Percentiles rank a stretch among this genome's conserved stretches.
Evolutionary conservation across 164 flowering plant species (phyloP).

Genomic region (Tinospora cordifolia): DNA sequence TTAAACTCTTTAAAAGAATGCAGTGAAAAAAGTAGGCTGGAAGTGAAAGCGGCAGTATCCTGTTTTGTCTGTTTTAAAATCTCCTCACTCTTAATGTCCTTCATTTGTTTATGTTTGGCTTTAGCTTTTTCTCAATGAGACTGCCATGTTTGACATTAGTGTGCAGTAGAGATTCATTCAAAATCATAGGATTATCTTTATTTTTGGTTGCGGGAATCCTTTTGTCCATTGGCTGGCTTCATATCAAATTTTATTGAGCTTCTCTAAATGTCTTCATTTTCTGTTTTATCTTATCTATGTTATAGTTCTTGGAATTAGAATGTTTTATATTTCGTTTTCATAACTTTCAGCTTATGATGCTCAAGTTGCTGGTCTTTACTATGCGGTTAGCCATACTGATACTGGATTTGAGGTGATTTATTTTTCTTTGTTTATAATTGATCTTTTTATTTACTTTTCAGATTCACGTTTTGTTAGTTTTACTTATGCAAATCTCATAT

Average conservation of each 20-base stretch:
- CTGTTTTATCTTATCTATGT: not conserved
- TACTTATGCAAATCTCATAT: too few species aligned
- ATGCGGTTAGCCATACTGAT: constrained; percentile 45
- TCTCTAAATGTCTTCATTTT: not conserved
- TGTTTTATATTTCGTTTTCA: constrained; percentile 3
- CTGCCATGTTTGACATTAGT: not conserved
- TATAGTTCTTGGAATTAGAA: not conserved
- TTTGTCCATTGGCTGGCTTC: not conserved
- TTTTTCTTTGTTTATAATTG: not conserved
- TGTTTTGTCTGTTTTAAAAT: not conserved
- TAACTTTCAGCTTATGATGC: constrained; percentile 86
- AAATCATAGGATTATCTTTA: not conserved
- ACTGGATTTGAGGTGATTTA: constrained; percentile 72
- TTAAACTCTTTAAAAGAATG: too few species aligned
- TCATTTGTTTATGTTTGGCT: not conserved
- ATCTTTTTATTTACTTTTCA: not conserved
- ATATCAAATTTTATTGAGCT: not conserved
- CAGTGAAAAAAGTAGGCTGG: not conserved
- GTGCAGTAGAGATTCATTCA: not conserved
- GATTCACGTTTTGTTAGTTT: not conserved
- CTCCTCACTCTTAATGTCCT: not conserved
- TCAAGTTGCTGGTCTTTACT: constrained; percentile 86
- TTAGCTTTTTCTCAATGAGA: not conserved
- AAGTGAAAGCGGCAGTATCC: not conserved
- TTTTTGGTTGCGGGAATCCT: not conserved